Evolutionary conservation across 2,329 filamentous ascomycete genomes (phyloP).

Genomic region (Epichloe bromicola): DNA sequence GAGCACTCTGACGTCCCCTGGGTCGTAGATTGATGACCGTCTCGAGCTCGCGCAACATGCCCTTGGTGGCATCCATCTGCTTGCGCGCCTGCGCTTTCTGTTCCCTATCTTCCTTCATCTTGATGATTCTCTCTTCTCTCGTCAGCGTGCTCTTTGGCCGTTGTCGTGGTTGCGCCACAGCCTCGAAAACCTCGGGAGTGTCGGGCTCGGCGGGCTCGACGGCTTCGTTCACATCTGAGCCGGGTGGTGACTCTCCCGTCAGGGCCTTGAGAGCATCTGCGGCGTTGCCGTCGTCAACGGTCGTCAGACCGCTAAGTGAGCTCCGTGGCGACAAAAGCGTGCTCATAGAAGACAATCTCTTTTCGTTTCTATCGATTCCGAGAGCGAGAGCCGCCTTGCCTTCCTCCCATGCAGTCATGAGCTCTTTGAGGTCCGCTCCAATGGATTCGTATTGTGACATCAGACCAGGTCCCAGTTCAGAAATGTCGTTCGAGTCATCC

Average conservation of each 20-base stretch:
- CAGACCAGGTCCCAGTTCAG: constrained; percentile 64
- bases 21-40: constrained; percentile 59
- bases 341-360: constrained; percentile 51
- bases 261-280: constrained; percentile 60
- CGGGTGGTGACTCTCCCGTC: constrained; percentile 53
- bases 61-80: constrained; percentile 66
- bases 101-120: constrained; percentile 77
- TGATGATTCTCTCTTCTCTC: constrained; percentile 74
- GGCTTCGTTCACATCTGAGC: constrained; percentile 36
- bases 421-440: constrained; percentile 67
- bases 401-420: constrained; percentile 76
- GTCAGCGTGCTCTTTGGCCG: constrained; percentile 55
- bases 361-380: constrained; percentile 71
- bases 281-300: constrained; percentile 39
- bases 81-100: constrained; percentile 59
- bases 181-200: constrained; percentile 78
- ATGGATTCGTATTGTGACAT: constrained; percentile 92
- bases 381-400: constrained; percentile 72
- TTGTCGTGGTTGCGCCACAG: constrained; percentile 55
- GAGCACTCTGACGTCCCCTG: constrained; percentile 24
- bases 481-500: constrained; percentile 58
- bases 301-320: constrained; percentile 55
- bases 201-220: constrained; percentile 52
- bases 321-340: constrained; percentile 43
- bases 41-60: constrained; percentile 87